A percentile compares a stretch with the other conserved stretches of the same genome.
Evolutionary conservation across 352 stramenopile genomes (phyloP).

Genomic region (Phytophthora fragariae): DNA sequence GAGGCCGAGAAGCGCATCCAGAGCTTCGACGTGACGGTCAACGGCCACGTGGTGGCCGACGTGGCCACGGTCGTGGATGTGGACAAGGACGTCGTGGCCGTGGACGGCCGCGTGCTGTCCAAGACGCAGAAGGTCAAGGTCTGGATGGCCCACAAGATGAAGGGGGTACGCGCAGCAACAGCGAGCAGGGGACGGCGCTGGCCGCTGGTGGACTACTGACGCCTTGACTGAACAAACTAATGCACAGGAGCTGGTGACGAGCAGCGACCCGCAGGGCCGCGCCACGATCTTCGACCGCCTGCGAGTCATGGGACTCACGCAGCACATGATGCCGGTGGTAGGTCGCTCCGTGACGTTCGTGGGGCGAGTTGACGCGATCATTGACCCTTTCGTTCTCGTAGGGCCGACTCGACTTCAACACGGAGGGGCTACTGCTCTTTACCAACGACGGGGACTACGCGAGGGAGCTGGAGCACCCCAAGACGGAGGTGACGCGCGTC

Average conservation of each 20-base stretch:
- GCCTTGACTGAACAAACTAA: too few species aligned
- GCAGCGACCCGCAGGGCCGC: constrained; percentile 77
- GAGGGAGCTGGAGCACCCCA: constrained; percentile 88
- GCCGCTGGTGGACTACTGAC: constrained; percentile 1
- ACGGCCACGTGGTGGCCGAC: constrained; percentile 67
- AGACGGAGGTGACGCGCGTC: constrained; percentile 70
- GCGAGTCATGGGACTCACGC: constrained; percentile 74
- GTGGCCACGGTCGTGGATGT: constrained; percentile 68
- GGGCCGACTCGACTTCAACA: constrained; percentile 94
- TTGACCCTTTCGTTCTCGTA: constrained; percentile 16
- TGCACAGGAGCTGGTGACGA: constrained; percentile 79
- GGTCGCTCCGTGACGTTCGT: constrained; percentile 6
- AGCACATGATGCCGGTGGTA: constrained; percentile 92
- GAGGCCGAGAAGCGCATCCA: constrained; percentile 87
- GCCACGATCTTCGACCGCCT: constrained; percentile 92
- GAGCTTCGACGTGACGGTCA: constrained; percentile 76
- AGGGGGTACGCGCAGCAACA: constrained; percentile 47
- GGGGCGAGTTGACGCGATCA: not conserved
- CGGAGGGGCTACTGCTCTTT: constrained; percentile 92
- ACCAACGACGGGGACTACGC: constrained; percentile 94
- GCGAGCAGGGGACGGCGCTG: not conserved
- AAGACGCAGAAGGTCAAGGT: constrained; percentile 62
- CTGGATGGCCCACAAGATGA: constrained; percentile 90
- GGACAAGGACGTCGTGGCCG: constrained; percentile 56
- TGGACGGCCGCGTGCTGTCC: constrained; percentile 61